Percentiles rank a stretch among this genome's conserved stretches.
These are phyloP conservation scores for Aspergillus japonicus DNA, from an alignment of 2,329 filamentous ascomycete genomes.

Conservation along the genomic window DNA sequence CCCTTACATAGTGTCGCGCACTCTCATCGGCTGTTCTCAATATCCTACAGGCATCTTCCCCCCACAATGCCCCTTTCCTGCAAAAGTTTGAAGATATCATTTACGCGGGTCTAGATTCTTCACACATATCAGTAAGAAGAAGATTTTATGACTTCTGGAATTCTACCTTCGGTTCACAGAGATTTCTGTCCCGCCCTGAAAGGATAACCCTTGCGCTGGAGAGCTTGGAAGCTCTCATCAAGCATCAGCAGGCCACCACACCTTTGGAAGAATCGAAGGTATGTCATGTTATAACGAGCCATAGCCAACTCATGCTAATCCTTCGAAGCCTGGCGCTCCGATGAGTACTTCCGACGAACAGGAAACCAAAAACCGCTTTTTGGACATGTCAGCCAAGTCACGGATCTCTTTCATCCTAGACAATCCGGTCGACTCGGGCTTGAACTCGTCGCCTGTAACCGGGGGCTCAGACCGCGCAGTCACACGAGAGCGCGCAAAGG, in stretches of 20 bases:
- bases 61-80: conserved; percentile 41
- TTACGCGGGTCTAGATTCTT: conserved; percentile 54
- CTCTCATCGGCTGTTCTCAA: conserved; percentile 33
- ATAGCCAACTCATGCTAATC: not conserved
- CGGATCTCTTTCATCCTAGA: conserved; percentile 19
- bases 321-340: not conserved
- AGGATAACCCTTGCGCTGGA: conserved; percentile 62
- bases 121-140: conserved; percentile 51
- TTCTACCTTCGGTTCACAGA: conserved; percentile 60
- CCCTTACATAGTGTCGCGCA: conserved; percentile 29
- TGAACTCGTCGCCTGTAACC: conserved; percentile 32
- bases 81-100: conserved; percentile 54
- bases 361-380: not conserved
- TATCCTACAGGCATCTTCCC: conserved; percentile 29
- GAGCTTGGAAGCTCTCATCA: conserved; percentile 57
- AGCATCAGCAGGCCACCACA: conserved; percentile 52
- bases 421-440: conserved; percentile 11
- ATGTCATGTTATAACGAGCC: not conserved
- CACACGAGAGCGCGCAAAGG: conserved; percentile 28
- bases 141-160: conserved; percentile 67
- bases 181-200: conserved; percentile 63
- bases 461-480: conserved; percentile 16
- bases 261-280: conserved; percentile 29
- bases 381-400: conserved; percentile 14
- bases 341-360: not conserved